Conservation (phyloP, 805 yeast species). For the Ogataea haglerorum region DNA sequence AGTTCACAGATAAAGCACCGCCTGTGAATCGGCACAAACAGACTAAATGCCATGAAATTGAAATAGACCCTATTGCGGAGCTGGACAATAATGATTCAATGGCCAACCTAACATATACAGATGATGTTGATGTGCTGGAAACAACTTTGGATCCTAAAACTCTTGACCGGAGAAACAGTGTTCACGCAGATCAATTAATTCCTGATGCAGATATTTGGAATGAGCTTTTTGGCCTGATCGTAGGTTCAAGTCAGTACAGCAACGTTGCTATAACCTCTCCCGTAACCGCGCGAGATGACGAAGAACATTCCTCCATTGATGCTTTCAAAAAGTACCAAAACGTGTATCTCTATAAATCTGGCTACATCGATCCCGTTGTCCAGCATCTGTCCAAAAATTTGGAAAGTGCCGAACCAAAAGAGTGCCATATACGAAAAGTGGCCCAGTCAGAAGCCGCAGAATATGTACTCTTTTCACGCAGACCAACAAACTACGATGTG, state of each 20-base stretch:
- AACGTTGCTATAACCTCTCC: background rate
- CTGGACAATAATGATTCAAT: background rate
- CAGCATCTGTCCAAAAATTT: background rate
- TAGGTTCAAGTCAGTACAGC: conserved; percentile 3
- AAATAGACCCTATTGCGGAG: background rate
- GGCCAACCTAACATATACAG: background rate
- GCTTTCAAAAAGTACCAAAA: conserved; percentile 13
- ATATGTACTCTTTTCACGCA: conserved; percentile 6
- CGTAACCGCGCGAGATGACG: background rate
- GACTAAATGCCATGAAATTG: background rate
- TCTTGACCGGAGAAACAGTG: background rate
- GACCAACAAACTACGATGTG: conserved; percentile 1
- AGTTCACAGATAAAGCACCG: conserved; percentile 18
- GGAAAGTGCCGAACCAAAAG: background rate
- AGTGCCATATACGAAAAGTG: conserved; percentile 7
- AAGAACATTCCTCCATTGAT: conserved; percentile 14
- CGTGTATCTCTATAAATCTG: conserved; percentile 10
- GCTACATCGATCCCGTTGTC: conserved; percentile 13
- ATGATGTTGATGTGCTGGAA: background rate
- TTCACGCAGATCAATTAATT: background rate
- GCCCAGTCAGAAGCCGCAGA: background rate
- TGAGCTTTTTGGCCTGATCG: conserved; percentile 13
- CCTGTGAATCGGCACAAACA: conserved; percentile 15
- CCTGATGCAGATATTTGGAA: conserved; percentile 12
- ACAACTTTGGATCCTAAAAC: background rate